Base-by-base conservation (phyloP, 768 basidiomycete species). In the Basidioascus undulatus region DNA sequence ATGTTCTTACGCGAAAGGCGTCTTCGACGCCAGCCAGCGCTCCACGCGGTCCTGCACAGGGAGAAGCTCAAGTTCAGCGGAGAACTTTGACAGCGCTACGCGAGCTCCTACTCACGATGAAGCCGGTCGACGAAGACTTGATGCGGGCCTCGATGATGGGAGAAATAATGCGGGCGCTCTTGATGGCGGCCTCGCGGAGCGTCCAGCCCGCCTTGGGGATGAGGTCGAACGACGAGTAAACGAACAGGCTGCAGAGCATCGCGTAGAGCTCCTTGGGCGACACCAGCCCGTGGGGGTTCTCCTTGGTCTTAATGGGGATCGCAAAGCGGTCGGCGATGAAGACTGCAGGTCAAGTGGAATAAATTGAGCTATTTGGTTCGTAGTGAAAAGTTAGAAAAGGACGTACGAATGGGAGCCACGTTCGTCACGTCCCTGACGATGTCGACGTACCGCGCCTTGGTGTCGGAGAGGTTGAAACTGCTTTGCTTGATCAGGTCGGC, bases 371-470 rank as follows among this genome's bases (percentile, higher is more conserved):
- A n/a, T n/a, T n/a, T n/a, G n/a, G n/a, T n/a, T n/a, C n/a, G n/a
- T n/a, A n/a, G n/a, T n/a, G n/a, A n/a, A n/a, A n/a, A 79, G 44
- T 68, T 62, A 5, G n/a, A n/a, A n/a, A n/a, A n/a, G n/a, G n/a
- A n/a, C n/a, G n/a, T n/a, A n/a, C n/a, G n/a, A n/a, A 74, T 54
- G 0, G 76, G 69, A 30, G 74, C 43, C 21, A 64, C 51, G 45
- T 78, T 74, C 50, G 75, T 66, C 18, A 79, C 74, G 47, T 79
- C 72, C 32, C 60, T 60, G 6, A 78, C 66, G 28, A 79, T 63
- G 51, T 80, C 74, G 18, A 77, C 53, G 37, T 55, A 61, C 25
- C 47, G 57, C 15, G 45, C 41, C 13, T 40, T 36, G 13, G 54
- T 46, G 5, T 55, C 59, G 12, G 54, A 53, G 24, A 57, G 47